Evolutionary conservation across 352 stramenopile genomes (phyloP), one percentile per base, ranked within the genome.

Genomic region (Phytophthora fragariaefolia): DNA sequence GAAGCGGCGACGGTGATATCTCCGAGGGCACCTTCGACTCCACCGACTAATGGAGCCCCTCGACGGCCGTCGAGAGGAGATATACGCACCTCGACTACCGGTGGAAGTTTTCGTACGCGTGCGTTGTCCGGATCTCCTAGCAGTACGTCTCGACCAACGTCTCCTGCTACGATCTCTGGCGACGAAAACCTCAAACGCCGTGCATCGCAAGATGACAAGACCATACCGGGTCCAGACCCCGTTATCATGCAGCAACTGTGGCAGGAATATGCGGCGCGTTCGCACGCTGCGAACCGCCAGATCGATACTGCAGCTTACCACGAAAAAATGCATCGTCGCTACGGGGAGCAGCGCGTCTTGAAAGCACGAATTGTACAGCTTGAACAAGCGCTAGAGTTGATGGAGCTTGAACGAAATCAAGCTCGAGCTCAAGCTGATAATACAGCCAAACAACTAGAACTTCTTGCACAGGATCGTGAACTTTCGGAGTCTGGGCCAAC

Each of bases 321-420:
- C 10, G 80, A 82, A 26, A 86, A 87, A 57, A 90, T 92, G 83
- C 80, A 94, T 26, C 78, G 64, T 23, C 82, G 84, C 7, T 91
- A 94, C 66, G 84, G 73, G 40, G 83, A 92, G 28, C 74, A 78
- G 27, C 80, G 85, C 32, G 57, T 55, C 0, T 53, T 94, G 8
- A 84, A 84, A 1, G 82, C 91, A 23, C 74, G 77, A 0, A 74
- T 91, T 20, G 59, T 34, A 1, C 57, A 74, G 15, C 55, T 94
- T 0, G 79, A 92, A 59, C 71, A 64, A 30, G 77, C 84, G 10
- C 55, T 92, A 4, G 56, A 74, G 0, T 47, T 69, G 0, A 66
- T 63, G 15, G 64, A 73, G 46, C 42, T 38, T 9, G 78, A 90
- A 51, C 69, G 77, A 1, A 64, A 87, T 32, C 69, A 85, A 30